A percentile compares a stretch with the other conserved stretches of the same genome.
Conservation (phyloP, 179 eudicot species). For the Silene coronaria region DNA sequence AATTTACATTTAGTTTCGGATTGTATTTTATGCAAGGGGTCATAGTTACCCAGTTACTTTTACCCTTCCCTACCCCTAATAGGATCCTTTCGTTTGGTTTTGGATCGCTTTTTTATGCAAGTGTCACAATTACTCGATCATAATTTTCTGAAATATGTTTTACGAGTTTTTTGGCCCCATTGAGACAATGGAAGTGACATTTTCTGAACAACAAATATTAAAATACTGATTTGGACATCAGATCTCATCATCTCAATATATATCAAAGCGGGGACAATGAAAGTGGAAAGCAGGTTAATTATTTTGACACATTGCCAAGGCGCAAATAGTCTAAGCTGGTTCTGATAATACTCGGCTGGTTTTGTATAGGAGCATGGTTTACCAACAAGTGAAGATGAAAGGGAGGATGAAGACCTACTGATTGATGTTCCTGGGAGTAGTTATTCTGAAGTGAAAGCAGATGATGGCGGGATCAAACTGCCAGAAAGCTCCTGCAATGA, state of each 20-base stretch:
- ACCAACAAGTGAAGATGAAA: slow-evolving; percentile 18
- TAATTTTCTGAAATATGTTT: too few relatives aligned
- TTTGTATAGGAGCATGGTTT: slow-evolving; percentile 32
- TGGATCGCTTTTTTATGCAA: too few relatives aligned
- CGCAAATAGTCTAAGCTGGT: background rate
- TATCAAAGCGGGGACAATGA: background rate
- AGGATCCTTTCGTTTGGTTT: too few relatives aligned
- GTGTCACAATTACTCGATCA: too few relatives aligned
- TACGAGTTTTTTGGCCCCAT: too few relatives aligned
- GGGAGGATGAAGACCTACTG: slow-evolving; percentile 40
- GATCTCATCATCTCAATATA: background rate
- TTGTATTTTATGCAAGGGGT: too few relatives aligned
- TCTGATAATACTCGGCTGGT: background rate
- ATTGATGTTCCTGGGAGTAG: slow-evolving; percentile 70
- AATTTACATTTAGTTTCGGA: too few relatives aligned
- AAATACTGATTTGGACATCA: background rate
- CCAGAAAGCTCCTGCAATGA: slow-evolving; percentile 13
- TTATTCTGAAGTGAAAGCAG: slow-evolving; percentile 36
- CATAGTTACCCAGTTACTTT: too few relatives aligned
- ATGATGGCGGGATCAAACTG: slow-evolving; percentile 13
- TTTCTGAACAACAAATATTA: too few relatives aligned
- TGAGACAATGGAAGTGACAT: too few relatives aligned
- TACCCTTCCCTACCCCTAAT: too few relatives aligned
- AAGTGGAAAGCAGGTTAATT: background rate
- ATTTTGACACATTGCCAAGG: background rate